phyloP scores from a whole-genome alignment of 75 land plant genomes.

The Selaginella tamariscina region DNA sequence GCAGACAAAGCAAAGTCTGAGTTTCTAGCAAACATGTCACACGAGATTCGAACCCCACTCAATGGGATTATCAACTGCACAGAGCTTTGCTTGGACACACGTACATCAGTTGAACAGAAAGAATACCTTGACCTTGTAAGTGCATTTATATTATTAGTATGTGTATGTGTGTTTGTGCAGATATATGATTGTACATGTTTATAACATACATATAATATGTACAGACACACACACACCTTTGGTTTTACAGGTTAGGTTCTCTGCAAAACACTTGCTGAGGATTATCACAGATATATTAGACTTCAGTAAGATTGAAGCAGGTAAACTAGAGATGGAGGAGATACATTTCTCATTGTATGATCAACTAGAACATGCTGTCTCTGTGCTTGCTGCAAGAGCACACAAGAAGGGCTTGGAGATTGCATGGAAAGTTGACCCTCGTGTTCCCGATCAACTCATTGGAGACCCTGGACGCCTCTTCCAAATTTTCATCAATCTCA shows the following conservation, averaged over 20 bases:
- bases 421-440: conserved; percentile 21
- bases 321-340: conserved; percentile 35
- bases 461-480: conserved; percentile 32
- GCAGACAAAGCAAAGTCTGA: conserved; percentile 30
- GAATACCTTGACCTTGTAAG: conserved; percentile 29
- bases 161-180: no score
- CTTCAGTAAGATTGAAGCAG: conserved; percentile 36
- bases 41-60: conserved; percentile 32
- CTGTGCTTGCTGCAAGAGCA: conserved; percentile 32
- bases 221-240: no score
- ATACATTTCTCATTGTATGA: conserved; percentile 33
- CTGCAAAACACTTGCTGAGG: conserved; percentile 27
- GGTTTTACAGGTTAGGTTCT: conserved; percentile 26
- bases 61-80: conserved; percentile 35
- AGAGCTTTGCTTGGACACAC: conserved; percentile 29
- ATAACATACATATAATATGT: no score
- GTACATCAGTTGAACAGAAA: conserved; percentile 26
- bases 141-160: no score
- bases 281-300: conserved; percentile 32
- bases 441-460: conserved; percentile 29
- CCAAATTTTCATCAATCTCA: conserved; percentile 31
- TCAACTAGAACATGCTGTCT: conserved; percentile 33
- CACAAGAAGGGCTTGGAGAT: conserved; percentile 26
- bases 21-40: conserved; percentile 33
- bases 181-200: no score